Evolutionary conservation across 73 alveolate species (phyloP).

Genomic region (Paramecium biaurelia): DNA sequence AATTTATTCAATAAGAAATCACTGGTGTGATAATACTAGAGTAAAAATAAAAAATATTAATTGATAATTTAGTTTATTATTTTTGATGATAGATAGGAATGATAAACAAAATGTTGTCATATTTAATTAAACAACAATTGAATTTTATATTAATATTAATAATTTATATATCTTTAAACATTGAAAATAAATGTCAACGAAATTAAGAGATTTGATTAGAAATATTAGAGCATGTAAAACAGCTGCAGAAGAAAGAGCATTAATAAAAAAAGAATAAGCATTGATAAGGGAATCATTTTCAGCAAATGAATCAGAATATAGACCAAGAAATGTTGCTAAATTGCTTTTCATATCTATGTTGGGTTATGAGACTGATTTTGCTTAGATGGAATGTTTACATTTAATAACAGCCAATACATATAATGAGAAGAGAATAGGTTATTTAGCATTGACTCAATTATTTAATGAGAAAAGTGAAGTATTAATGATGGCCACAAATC

Average conservation of each 20-base stretch:
- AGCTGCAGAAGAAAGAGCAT: slow-evolving; percentile 94
- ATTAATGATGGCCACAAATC: slow-evolving; percentile 94
- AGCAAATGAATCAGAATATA: slow-evolving; percentile 92
- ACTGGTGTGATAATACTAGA: background rate
- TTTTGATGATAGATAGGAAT: background rate
- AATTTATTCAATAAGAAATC: background rate
- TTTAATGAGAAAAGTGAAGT: slow-evolving; percentile 98
- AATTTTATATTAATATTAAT: background rate
- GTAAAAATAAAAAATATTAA: background rate
- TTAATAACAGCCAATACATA: slow-evolving; percentile 95
- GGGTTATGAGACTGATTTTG: slow-evolving; percentile 75
- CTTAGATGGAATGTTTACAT: slow-evolving; percentile 97
- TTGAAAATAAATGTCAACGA: slow-evolving; percentile 57
- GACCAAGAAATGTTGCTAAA: slow-evolving; percentile 97
- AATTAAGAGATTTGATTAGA: slow-evolving; percentile 96
- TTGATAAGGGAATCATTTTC: slow-evolving; percentile 97
- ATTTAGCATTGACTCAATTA: slow-evolving; percentile 97
- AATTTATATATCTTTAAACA: background rate
- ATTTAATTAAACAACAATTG: background rate
- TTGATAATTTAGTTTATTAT: background rate
- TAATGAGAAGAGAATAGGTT: slow-evolving; percentile 99
- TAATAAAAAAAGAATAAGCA: slow-evolving; percentile 97
- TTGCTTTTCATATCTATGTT: slow-evolving; percentile 93
- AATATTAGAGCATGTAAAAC: slow-evolving; percentile 99
- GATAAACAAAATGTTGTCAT: background rate